Base-by-base conservation (phyloP, 169 alveolate genomes). In the Sarcocystis neurona region DNA sequence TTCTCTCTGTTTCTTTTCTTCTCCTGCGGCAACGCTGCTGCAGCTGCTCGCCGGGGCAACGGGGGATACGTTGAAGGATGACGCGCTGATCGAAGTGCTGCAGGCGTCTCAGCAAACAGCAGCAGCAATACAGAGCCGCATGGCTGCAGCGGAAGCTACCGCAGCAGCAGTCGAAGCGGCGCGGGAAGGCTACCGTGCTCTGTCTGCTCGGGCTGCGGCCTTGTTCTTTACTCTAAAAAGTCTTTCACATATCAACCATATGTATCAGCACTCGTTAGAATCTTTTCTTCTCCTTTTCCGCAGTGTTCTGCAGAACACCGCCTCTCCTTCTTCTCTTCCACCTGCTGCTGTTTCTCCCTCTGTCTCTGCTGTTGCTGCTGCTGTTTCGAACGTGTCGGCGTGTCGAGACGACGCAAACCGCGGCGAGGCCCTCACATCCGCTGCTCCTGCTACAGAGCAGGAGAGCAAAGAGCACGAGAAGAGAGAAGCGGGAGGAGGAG, bases 151-250 rank as follows among this genome's bases (percentile, higher is more conserved):
- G 0, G 94, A 94, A 75, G 94, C 92, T 32, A 96, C 97, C 82
- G 96, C 96, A 89, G 94, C 87, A 39, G 94, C 96, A 89, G 97
- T 98, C 88, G 97, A 98, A 91, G 94, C 95, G 80, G 94, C 97
- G 44, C 95, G 99, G 93, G 98, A 96, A 94, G 94, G 95, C 56
- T 98, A 96, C 94, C 95, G 98, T 89, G 94, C 97, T 63, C 98
- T 98, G 0, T 98, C 99, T 34, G 97, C 96, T 47, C 98, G 97
- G 78, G 99, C 99, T 74, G 96, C 99, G 43, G 95, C 97, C 96
- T 96, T 98, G 79, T 94, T 93, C 88, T 93, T 93, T 53, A 96
- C 93, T 70, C 90, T 94, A n/a, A 95, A 92, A 3, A 90, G 92
- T 32, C 78, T 91, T 87, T 89, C 94, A 84, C 92, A 80, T 70